phyloP scores from a whole-genome alignment of 495 filamentous ascomycete species.

The Penicillium taxi region DNA sequence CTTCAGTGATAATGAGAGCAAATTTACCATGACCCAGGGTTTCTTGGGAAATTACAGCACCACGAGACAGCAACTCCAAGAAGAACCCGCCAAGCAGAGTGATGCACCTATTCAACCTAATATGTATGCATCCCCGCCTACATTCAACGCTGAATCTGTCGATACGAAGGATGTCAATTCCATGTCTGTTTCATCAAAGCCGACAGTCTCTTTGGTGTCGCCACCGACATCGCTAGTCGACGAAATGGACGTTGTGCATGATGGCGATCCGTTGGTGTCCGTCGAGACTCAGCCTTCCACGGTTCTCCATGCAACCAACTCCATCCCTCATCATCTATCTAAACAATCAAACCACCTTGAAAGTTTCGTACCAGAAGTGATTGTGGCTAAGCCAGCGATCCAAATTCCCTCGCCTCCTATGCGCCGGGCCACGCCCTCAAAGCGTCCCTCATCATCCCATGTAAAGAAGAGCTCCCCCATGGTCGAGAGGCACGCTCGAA shows the following conservation, averaged over 20 bases:
- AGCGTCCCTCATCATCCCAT: constrained; percentile 39
- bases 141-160: constrained; percentile 27
- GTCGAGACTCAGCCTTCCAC: constrained; percentile 30
- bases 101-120: constrained; percentile 16
- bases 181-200: constrained; percentile 26
- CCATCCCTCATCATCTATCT: constrained; percentile 43
- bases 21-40: too few species aligned
- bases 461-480: constrained; percentile 39
- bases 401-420: constrained; percentile 14
- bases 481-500: constrained; percentile 28
- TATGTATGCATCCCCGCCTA: constrained; percentile 35
- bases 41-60: constrained; percentile 3
- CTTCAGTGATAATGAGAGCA: too few species aligned
- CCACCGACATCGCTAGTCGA: constrained; percentile 46
- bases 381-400: constrained; percentile 20
- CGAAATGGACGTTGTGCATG: constrained; percentile 35
- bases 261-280: constrained; percentile 24
- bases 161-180: constrained; percentile 27
- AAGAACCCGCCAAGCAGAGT: constrained; percentile 10
- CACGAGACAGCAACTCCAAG: constrained; percentile 2
- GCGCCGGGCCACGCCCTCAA: constrained; percentile 29
- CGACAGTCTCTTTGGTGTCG: constrained; percentile 40
- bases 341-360: constrained; percentile 42
- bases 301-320: constrained; percentile 37
- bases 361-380: constrained; percentile 35